A percentile compares a stretch with the other conserved stretches of the same genome.
phyloP scores from a whole-genome alignment of 257 asterid species.

The Solanum ahanhuiri region DNA sequence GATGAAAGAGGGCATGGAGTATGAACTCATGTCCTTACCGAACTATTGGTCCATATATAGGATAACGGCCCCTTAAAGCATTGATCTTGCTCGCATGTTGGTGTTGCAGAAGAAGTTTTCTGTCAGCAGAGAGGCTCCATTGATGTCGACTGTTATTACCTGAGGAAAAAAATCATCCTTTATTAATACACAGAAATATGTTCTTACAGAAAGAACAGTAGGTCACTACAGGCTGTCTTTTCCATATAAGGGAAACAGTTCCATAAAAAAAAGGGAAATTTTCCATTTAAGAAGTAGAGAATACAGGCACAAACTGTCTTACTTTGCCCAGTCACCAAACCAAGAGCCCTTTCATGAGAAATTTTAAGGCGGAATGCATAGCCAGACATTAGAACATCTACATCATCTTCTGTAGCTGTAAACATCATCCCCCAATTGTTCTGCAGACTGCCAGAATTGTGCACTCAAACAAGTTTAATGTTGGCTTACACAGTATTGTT shows the following conservation, averaged over 20 bases:
- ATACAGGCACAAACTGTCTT: slow-evolving; percentile 11
- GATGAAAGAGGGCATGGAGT: neutral
- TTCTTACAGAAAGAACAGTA: neutral
- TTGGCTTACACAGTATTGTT: neutral
- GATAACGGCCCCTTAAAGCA: slow-evolving; percentile 86
- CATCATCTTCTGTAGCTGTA: slow-evolving; percentile 80
- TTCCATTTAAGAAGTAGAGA: neutral
- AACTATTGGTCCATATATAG: slow-evolving; percentile 69
- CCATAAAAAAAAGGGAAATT: neutral
- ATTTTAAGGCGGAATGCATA: slow-evolving; percentile 91
- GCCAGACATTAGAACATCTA: slow-evolving; percentile 79
- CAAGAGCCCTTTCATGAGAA: slow-evolving; percentile 84
- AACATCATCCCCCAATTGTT: slow-evolving; percentile 48
- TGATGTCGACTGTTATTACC: slow-evolving; percentile 39
- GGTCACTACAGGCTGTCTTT: neutral
- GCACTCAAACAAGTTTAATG: slow-evolving; percentile 14
- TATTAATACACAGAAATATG: neutral
- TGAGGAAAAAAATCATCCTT: neutral
- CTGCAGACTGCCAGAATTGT: slow-evolving; percentile 56
- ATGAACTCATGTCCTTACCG: slow-evolving; percentile 40
- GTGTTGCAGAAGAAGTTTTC: slow-evolving; percentile 51
- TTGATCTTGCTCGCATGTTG: slow-evolving; percentile 88
- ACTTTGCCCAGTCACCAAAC: slow-evolving; percentile 55
- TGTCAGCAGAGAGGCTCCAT: slow-evolving; percentile 60
- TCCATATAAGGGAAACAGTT: neutral